Evolutionary conservation across 2,329 filamentous ascomycete genomes (phyloP).

Genomic region (Scedosporium boydii): DNA sequence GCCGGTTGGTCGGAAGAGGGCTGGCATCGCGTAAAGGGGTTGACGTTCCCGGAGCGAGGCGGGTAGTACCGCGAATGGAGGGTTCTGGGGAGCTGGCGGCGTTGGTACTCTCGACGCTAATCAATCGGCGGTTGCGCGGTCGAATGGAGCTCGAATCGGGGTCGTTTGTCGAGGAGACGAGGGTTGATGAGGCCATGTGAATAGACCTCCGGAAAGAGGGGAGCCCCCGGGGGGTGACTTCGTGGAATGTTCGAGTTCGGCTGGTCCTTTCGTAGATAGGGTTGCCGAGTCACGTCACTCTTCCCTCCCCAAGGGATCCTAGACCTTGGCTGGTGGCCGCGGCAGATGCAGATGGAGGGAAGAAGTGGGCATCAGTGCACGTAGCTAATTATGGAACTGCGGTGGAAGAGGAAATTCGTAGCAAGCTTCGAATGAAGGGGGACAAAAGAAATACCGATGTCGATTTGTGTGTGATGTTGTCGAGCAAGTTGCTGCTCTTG

Average conservation of each 20-base stretch:
- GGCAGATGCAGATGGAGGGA: not conserved
- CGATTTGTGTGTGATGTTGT: not conserved
- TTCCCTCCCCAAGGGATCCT: not conserved
- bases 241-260: not conserved
- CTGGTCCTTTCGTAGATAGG: not conserved
- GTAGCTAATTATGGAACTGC: not conserved
- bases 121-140: constrained; percentile 40
- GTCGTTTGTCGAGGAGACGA: constrained; percentile 31
- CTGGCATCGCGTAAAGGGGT: constrained; percentile 28
- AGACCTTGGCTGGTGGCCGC: constrained; percentile 3
- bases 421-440: not conserved
- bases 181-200: constrained; percentile 35
- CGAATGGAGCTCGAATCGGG: constrained; percentile 28
- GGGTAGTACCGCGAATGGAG: constrained; percentile 22
- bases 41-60: constrained; percentile 12
- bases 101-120: constrained; percentile 19
- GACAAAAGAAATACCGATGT: not conserved
- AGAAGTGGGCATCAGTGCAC: not conserved
- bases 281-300: not conserved
- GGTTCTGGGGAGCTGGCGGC: constrained; percentile 16
- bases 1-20: constrained; percentile 36
- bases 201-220: constrained; percentile 7
- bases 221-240: not conserved
- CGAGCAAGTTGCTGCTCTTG: not conserved
- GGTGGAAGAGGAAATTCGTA: not conserved